Evolutionary conservation across 1,139 yeast species (phyloP).

Genomic region (Suhomyces atakaporum): DNA sequence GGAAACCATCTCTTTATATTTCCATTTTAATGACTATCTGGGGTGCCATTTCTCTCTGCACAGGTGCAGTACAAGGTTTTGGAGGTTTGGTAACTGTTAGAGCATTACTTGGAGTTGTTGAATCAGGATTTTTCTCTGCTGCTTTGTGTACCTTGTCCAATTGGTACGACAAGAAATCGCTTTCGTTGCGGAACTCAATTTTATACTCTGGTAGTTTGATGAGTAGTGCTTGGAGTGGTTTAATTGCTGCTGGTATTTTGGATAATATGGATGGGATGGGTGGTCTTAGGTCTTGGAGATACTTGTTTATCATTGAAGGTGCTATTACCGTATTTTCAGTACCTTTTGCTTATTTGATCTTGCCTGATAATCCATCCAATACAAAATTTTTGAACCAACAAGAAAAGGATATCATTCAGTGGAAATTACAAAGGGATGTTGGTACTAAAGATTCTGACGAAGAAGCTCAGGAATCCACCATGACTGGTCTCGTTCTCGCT

Average conservation of each 20-base stretch:
- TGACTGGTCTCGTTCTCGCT: constrained; percentile 36
- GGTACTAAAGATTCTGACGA: constrained; percentile 44
- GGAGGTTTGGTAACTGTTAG: constrained; percentile 50
- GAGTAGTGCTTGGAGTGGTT: constrained; percentile 83
- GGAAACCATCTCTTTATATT: constrained; percentile 53
- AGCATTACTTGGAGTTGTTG: constrained; percentile 55
- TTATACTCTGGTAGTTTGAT: constrained; percentile 66
- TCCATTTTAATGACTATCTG: constrained; percentile 52
- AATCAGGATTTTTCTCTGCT: constrained; percentile 61
- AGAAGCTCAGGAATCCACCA: constrained; percentile 19
- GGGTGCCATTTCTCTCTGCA: constrained; percentile 55
- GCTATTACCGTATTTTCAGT: constrained; percentile 24
- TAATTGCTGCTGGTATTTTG: constrained; percentile 64
- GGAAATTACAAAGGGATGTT: constrained; percentile 42
- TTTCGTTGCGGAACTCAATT: constrained; percentile 56
- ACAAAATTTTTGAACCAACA: constrained; percentile 22
- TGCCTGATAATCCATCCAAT: constrained; percentile 25
- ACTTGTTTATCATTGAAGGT: constrained; percentile 25
- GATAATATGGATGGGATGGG: constrained; percentile 48
- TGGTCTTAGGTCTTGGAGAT: constrained; percentile 36
- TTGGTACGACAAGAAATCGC: constrained; percentile 51
- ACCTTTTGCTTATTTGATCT: constrained; percentile 23
- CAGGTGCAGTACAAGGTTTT: constrained; percentile 41
- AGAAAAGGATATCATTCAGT: constrained; percentile 25
- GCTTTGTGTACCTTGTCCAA: constrained; percentile 49